These are phyloP conservation scores for Zygosaccharomyces sapae DNA, from an alignment of 1,139 yeast genomes.

Conservation along the genomic window DNA sequence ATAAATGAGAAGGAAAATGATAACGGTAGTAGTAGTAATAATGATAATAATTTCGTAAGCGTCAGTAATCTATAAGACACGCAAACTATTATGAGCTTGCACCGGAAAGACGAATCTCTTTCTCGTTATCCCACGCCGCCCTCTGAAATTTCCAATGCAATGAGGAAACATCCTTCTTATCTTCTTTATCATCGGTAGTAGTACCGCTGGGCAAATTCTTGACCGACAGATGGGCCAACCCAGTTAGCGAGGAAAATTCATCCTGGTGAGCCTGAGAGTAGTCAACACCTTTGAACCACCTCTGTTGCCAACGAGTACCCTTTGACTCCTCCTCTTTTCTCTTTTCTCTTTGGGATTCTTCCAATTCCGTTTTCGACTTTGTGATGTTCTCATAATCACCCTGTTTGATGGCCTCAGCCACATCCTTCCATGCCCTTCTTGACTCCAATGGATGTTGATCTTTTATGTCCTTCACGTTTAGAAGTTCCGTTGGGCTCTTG, in stretches of 20 bases:
- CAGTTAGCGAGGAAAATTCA: slow-evolving; percentile 49
- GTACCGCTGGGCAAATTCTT: slow-evolving; percentile 69
- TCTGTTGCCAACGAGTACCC: slow-evolving; percentile 62
- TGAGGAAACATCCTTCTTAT: slow-evolving; percentile 41
- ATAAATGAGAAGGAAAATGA: not conserved
- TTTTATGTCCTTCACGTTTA: slow-evolving; percentile 73
- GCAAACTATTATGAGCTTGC: slow-evolving; percentile 4
- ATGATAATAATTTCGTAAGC: slow-evolving; percentile 6
- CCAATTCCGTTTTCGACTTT: slow-evolving; percentile 69
- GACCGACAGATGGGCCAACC: slow-evolving; percentile 53
- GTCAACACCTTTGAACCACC: slow-evolving; percentile 70
- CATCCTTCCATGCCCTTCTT: slow-evolving; percentile 80
- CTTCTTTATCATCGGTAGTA: slow-evolving; percentile 48
- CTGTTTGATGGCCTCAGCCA: slow-evolving; percentile 76
- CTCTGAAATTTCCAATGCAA: slow-evolving; percentile 68
- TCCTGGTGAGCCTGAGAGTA: slow-evolving; percentile 37
- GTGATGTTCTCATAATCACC: slow-evolving; percentile 74
- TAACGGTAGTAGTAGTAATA: not conserved
- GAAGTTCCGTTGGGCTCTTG: slow-evolving; percentile 46
- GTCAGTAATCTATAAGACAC: slow-evolving; percentile 6
- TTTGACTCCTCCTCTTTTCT: slow-evolving; percentile 65
- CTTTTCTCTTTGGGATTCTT: slow-evolving; percentile 75
- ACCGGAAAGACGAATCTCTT: slow-evolving; percentile 42
- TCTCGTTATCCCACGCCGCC: slow-evolving; percentile 54
- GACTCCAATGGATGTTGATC: slow-evolving; percentile 73